A percentile compares a stretch with the other conserved stretches of the same genome.
These are phyloP conservation scores for Umbellularia californica DNA, from an alignment of 164 flowering plant species.

Conservation along the genomic window DNA sequence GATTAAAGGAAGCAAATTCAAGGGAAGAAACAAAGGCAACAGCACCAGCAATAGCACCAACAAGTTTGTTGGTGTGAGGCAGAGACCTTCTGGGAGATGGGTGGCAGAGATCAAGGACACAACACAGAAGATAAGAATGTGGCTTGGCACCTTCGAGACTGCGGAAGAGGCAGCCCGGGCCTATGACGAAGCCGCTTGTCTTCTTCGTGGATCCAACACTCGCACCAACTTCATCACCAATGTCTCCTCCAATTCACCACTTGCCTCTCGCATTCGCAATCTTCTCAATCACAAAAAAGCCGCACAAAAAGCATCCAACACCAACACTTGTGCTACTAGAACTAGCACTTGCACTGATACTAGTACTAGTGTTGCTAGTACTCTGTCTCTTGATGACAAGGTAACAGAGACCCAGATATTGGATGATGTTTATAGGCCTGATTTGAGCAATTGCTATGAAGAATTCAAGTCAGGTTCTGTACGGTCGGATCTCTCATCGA, in stretches of 20 bases:
- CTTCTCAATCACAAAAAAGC: conserved; percentile 53
- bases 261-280: conserved; percentile 60
- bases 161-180: conserved; percentile 86
- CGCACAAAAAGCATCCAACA: conserved; percentile 8
- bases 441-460: conserved; percentile 38
- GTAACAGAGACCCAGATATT: conserved; percentile 20
- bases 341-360: conserved; percentile 7
- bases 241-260: conserved; percentile 60
- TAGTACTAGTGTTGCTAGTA: conserved; percentile 1
- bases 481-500: conserved; percentile 33
- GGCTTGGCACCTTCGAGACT: conserved; percentile 86
- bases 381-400: conserved; percentile 5
- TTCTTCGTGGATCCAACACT: conserved; percentile 76
- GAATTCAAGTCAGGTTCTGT: conserved; percentile 29
- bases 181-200: conserved; percentile 89
- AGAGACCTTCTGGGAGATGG: conserved; percentile 89
- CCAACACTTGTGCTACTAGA: conserved; percentile 1
- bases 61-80: conserved; percentile 79
- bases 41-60: conserved; percentile 16
- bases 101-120: conserved; percentile 91
- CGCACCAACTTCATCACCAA: conserved; percentile 69
- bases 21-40: conserved; percentile 33
- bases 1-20: conserved; percentile 35
- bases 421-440: conserved; percentile 65
- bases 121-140: conserved; percentile 83